Conservation (phyloP, 1,139 yeast genomes). For the Magnusiomyces paraingens region DNA sequence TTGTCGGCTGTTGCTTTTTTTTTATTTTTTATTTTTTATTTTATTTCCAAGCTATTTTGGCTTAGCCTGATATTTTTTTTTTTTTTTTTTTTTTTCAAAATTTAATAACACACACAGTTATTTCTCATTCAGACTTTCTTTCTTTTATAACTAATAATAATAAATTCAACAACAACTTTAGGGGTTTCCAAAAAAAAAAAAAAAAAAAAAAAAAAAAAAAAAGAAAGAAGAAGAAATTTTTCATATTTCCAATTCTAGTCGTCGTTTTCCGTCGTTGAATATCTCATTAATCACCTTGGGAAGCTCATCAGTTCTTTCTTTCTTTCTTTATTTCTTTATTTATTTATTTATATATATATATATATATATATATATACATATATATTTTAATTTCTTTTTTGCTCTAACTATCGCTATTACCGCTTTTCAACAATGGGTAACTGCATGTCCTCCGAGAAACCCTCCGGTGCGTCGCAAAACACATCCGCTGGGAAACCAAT, state of each 20-base stretch:
- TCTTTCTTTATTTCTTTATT: neutral
- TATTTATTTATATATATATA: too few relatives aligned
- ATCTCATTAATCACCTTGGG: too few relatives aligned
- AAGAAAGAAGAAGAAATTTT: too few relatives aligned
- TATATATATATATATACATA: too few relatives aligned
- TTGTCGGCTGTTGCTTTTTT: neutral
- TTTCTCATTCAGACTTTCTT: neutral
- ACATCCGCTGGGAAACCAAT: neutral
- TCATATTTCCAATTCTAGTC: too few relatives aligned
- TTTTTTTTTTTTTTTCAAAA: neutral
- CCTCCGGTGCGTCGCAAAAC: neutral
- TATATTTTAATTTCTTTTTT: too few relatives aligned
- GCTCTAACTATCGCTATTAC: too few relatives aligned
- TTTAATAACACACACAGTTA: neutral
- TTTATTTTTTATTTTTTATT: neutral
- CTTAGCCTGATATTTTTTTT: neutral
- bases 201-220: too few relatives aligned
- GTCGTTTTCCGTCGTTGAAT: too few relatives aligned
- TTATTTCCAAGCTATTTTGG: neutral
- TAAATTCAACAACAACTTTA: neutral
- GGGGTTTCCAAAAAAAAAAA: too few relatives aligned
- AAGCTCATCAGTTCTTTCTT: too few relatives aligned
- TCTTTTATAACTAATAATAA: neutral
- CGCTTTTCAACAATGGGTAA: neutral
- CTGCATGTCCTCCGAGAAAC: constrained; percentile 1